phyloP scores from a whole-genome alignment of 768 basidiomycete genomes.

The Pulveroboletus sp. region DNA sequence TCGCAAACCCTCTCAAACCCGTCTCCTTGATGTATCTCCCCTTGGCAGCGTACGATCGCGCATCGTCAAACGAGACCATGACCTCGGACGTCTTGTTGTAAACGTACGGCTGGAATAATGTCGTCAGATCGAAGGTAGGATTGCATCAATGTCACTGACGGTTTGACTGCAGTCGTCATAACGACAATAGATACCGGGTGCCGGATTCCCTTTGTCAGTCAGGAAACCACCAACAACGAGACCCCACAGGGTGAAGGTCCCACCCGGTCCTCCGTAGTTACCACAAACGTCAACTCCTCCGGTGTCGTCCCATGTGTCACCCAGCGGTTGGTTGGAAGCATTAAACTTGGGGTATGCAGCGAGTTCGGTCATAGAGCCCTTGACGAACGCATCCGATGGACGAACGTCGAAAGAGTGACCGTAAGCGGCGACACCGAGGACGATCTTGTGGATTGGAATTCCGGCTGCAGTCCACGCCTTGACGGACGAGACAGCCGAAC shows the following conservation, averaged over 20 bases:
- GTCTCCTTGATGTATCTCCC: too few relatives aligned
- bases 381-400: slow-evolving; percentile 34
- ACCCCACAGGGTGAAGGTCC: slow-evolving; percentile 59
- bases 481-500: slow-evolving; percentile 76
- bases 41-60: too few relatives aligned
- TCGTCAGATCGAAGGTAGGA: background rate
- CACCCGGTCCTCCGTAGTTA: slow-evolving; percentile 41
- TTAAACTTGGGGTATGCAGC: slow-evolving; percentile 49
- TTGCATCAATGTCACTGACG: slow-evolving; percentile 36
- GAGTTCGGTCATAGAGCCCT: slow-evolving; percentile 34
- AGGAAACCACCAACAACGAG: slow-evolving; percentile 56
- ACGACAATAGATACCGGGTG: slow-evolving; percentile 46
- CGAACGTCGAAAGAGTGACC: slow-evolving; percentile 68
- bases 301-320: slow-evolving; percentile 54
- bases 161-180: slow-evolving; percentile 70
- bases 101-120: slow-evolving; percentile 50
- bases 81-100: slow-evolving; percentile 51
- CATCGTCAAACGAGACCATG: too few relatives aligned
- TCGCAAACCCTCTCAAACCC: too few relatives aligned
- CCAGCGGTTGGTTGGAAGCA: slow-evolving; percentile 38
- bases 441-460: slow-evolving; percentile 65
- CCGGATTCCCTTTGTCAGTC: slow-evolving; percentile 22
- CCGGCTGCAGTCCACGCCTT: slow-evolving; percentile 73
- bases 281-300: slow-evolving; percentile 59
- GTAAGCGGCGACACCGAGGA: slow-evolving; percentile 80